Evolutionary conservation across 352 stramenopile genomes (phyloP).

Genomic region (Phytophthora podocarpi): DNA sequence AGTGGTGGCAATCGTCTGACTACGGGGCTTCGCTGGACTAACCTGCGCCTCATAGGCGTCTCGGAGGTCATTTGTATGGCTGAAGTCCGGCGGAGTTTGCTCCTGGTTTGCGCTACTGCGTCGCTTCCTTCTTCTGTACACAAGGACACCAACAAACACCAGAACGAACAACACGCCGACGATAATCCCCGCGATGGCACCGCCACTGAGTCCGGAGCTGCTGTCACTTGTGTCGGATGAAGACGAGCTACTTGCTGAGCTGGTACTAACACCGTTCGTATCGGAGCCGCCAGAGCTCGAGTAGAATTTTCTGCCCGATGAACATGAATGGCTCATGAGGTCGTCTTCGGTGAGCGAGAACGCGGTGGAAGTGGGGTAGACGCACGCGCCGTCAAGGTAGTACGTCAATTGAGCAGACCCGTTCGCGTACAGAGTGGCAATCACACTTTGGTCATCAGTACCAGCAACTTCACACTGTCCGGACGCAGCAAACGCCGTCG

Average conservation of each 20-base stretch:
- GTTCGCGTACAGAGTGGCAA: constrained; percentile 28
- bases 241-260: constrained; percentile 10
- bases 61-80: constrained; percentile 2
- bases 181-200: constrained; percentile 31
- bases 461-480: constrained; percentile 28
- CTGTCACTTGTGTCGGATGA: constrained; percentile 9
- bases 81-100: not conserved
- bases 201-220: constrained; percentile 16
- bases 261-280: constrained; percentile 13
- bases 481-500: constrained; percentile 12
- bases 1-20: constrained; percentile 9
- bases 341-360: constrained; percentile 19
- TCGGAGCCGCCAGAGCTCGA: constrained; percentile 17
- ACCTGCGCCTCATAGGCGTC: constrained; percentile 24
- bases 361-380: not conserved
- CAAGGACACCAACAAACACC: constrained; percentile 10
- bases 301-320: constrained; percentile 25
- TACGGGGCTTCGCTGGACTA: constrained; percentile 23
- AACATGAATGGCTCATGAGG: constrained; percentile 18
- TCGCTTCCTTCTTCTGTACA: constrained; percentile 11
- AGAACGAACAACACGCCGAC: constrained; percentile 21
- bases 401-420: constrained; percentile 33
- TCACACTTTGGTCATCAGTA: constrained; percentile 25
- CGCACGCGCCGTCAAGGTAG: constrained; percentile 26
- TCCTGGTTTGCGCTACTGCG: not conserved